Conservation (phyloP, 2,329 filamentous ascomycete genomes). For the Monosporascus sp. region DNA sequence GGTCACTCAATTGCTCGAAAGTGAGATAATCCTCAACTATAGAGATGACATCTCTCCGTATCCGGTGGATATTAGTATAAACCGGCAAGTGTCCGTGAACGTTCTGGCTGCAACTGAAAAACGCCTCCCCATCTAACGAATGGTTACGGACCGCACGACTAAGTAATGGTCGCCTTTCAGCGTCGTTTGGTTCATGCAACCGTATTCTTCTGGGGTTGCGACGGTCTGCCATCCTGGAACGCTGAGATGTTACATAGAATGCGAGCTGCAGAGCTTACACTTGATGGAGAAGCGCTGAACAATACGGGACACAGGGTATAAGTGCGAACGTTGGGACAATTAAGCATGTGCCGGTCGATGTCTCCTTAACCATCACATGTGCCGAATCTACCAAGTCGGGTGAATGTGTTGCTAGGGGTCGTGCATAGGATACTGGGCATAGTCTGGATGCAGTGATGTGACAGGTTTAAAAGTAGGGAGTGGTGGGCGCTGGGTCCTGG, state of each 20-base stretch:
- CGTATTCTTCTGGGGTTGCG: constrained; percentile 4
- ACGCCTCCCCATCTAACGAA: constrained; percentile 32
- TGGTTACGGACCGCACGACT: constrained; percentile 30
- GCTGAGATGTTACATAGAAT: background rate
- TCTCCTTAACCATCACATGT: too few relatives aligned
- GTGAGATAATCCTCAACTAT: constrained; percentile 61
- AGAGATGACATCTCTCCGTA: constrained; percentile 57
- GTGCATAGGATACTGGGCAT: too few relatives aligned
- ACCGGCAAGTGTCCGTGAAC: constrained; percentile 61
- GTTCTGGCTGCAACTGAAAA: constrained; percentile 52
- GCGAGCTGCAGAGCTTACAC: background rate
- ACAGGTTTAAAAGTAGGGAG: too few relatives aligned
- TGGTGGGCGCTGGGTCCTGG: too few relatives aligned
- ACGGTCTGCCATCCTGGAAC: constrained; percentile 6
- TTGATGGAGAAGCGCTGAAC: background rate
- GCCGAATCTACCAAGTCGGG: too few relatives aligned
- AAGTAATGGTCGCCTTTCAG: constrained; percentile 32
- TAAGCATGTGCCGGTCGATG: too few relatives aligned
- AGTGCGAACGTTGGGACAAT: too few relatives aligned
- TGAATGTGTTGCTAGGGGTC: too few relatives aligned
- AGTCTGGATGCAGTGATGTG: too few relatives aligned
- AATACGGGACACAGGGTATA: too few relatives aligned
- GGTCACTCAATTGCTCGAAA: constrained; percentile 71
- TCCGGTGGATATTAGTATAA: constrained; percentile 73
- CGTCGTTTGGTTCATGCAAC: constrained; percentile 12